Conservation (phyloP, 768 basidiomycete genomes). For the Pleurotus salmoneostramineus region DNA sequence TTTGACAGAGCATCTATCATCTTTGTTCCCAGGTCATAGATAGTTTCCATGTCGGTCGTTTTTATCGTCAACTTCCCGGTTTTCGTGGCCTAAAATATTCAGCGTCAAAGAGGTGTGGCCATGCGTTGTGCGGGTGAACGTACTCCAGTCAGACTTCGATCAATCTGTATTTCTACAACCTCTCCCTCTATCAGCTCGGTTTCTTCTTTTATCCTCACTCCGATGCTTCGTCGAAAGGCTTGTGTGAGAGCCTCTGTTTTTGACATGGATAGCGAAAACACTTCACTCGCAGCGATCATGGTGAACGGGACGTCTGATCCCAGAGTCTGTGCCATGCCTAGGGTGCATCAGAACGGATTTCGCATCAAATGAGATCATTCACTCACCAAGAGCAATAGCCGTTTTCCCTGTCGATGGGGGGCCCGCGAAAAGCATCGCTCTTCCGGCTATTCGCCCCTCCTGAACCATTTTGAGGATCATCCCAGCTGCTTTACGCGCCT, state of each 20-base stretch:
- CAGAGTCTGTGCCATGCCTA: slow-evolving; percentile 95
- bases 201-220: slow-evolving; percentile 96
- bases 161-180: slow-evolving; percentile 98
- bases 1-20: slow-evolving; percentile 98
- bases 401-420: slow-evolving; percentile 98
- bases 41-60: slow-evolving; percentile 99
- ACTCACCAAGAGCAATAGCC: slow-evolving; percentile 90
- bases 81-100: slow-evolving; percentile 77
- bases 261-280: slow-evolving; percentile 97
- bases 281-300: slow-evolving; percentile 96
- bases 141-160: slow-evolving; percentile 94
- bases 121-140: slow-evolving; percentile 15
- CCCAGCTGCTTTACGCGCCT: slow-evolving; percentile 95
- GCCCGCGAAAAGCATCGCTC: slow-evolving; percentile 95
- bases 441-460: slow-evolving; percentile 91
- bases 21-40: slow-evolving; percentile 97
- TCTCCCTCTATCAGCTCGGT: slow-evolving; percentile 97
- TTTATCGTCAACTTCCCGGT: slow-evolving; percentile 97
- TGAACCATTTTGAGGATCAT: slow-evolving; percentile 99
- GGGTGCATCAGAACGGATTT: neutral
- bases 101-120: neutral
- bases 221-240: slow-evolving; percentile 93
- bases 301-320: slow-evolving; percentile 96
- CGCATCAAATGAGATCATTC: neutral
- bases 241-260: slow-evolving; percentile 98